These are phyloP conservation scores for Syzygium aqueum DNA, from an alignment of 345 rosid genomes.

Conservation along the genomic window DNA sequence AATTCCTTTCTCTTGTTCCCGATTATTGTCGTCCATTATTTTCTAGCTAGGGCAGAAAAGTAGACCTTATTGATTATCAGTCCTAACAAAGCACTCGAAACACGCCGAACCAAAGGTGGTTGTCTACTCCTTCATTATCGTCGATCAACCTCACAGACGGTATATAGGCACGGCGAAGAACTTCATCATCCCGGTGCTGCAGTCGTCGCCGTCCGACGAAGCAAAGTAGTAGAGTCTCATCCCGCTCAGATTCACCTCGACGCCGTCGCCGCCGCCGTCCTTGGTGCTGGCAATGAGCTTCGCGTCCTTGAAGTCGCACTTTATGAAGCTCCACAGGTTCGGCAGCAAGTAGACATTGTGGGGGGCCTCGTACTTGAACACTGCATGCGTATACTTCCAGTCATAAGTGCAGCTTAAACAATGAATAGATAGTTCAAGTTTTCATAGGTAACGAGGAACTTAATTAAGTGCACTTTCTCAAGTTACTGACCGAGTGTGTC, in stretches of 20 bases:
- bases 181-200: constrained; percentile 6
- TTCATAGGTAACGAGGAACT: not conserved
- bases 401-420: not conserved
- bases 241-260: not conserved
- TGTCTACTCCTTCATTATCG: not conserved
- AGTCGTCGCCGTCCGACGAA: constrained; percentile 1
- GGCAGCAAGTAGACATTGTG: constrained; percentile 11
- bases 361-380: constrained; percentile 10
- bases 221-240: constrained; percentile 8
- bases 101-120: not conserved
- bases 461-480: not conserved
- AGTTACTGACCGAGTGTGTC: constrained; percentile 7
- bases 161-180: constrained; percentile 4
- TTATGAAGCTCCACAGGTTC: constrained; percentile 2
- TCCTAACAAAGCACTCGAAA: not conserved
- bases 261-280: not conserved
- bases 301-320: constrained; percentile 9
- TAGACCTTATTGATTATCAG: not conserved
- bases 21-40: not conserved
- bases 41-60: not conserved
- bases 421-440: not conserved
- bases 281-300: not conserved
- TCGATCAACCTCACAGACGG: not conserved
- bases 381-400: not conserved
- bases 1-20: not conserved